Conservation (phyloP, 1,139 yeast genomes). For the Magnusiomyces ingens region DNA sequence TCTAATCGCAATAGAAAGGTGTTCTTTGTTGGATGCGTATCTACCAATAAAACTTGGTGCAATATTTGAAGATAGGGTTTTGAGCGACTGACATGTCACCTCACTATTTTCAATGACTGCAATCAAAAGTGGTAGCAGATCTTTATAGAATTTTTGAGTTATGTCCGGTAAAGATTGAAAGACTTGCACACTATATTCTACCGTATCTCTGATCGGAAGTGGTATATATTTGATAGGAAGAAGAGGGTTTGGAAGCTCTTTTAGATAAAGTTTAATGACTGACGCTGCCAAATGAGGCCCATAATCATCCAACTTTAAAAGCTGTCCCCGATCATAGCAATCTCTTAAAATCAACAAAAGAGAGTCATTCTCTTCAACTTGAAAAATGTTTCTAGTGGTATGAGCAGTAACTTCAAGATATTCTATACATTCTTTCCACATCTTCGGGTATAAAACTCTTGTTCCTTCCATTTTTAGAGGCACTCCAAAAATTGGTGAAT, state of each 20-base stretch:
- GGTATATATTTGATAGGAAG: constrained; percentile 25
- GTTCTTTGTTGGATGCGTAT: constrained; percentile 24
- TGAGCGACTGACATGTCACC: constrained; percentile 16
- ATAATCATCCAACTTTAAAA: constrained; percentile 33
- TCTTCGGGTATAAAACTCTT: constrained; percentile 21
- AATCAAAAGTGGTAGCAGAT: constrained; percentile 21
- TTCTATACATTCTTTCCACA: constrained; percentile 29
- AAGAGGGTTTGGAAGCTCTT: constrained; percentile 33
- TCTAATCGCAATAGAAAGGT: constrained; percentile 24
- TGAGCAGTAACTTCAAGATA: constrained; percentile 23
- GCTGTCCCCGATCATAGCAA: constrained; percentile 36
- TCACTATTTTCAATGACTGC: constrained; percentile 17
- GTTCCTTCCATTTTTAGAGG: constrained; percentile 22
- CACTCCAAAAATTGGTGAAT: constrained; percentile 32
- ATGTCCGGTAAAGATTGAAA: constrained; percentile 20
- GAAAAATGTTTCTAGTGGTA: constrained; percentile 27
- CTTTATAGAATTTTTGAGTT: constrained; percentile 21
- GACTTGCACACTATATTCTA: constrained; percentile 24
- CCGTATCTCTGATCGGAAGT: constrained; percentile 28
- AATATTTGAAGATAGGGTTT: constrained; percentile 17
- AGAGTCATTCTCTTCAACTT: constrained; percentile 20
- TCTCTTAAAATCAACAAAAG: constrained; percentile 30
- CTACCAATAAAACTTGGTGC: constrained; percentile 32
- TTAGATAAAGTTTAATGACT: constrained; percentile 32
- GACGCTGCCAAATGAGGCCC: constrained; percentile 34